Conservation (phyloP, 805 yeast species). For the Lipomyces orientalis region DNA sequence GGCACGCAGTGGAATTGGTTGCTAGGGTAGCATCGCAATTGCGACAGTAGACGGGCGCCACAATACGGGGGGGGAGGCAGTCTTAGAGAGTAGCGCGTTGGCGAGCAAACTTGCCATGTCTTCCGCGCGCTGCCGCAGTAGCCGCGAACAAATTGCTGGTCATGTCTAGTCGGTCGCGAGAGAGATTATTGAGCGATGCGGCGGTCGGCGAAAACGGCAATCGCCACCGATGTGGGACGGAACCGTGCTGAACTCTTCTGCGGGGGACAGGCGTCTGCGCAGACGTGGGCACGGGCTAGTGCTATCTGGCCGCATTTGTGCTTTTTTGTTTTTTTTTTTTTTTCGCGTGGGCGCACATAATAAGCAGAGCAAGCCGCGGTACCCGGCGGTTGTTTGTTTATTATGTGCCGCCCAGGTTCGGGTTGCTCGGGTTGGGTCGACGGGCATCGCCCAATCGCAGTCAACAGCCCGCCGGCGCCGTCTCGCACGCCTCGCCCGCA, state of each 20-base stretch:
- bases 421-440: neutral
- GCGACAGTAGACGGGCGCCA: neutral
- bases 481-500: neutral
- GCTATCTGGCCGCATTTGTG: neutral
- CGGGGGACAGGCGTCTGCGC: neutral
- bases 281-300: neutral
- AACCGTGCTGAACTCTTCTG: neutral
- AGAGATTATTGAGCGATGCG: neutral
- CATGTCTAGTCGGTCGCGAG: neutral
- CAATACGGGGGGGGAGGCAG: neutral
- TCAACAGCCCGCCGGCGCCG: neutral
- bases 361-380: neutral
- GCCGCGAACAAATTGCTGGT: neutral
- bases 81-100: too few relatives aligned
- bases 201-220: slow-evolving; percentile 1
- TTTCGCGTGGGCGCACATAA: neutral
- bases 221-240: neutral
- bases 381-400: slow-evolving; percentile 4
- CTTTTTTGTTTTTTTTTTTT: neutral
- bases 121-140: neutral
- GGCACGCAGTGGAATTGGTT: neutral
- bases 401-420: neutral
- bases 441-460: slow-evolving; percentile 1
- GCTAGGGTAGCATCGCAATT: neutral
- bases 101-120: too few relatives aligned